phyloP scores from a whole-genome alignment of 139 green algal genomes.

The Chlamydomonas asymmetrica region DNA sequence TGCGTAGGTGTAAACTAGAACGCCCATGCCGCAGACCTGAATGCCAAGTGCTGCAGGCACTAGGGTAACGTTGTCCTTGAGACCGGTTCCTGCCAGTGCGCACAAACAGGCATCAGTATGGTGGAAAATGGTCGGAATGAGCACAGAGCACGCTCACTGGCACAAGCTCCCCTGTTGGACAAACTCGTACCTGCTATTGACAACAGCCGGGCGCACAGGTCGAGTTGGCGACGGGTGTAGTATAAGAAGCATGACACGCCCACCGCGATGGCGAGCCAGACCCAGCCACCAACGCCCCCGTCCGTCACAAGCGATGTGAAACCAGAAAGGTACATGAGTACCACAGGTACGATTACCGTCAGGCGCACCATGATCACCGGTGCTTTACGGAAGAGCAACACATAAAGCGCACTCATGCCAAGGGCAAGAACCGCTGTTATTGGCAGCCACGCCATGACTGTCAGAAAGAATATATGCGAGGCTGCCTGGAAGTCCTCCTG shows the following conservation, averaged over 20 bases:
- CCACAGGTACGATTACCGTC: not conserved
- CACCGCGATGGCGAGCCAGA: constrained; percentile 3
- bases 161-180: too few species aligned
- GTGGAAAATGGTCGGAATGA: too few species aligned
- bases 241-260: constrained; percentile 12
- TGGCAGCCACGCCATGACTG: constrained; percentile 7
- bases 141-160: too few species aligned
- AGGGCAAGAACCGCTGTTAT: constrained; percentile 12
- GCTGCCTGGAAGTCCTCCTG: not conserved
- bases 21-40: too few species aligned
- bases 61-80: too few species aligned
- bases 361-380: constrained; percentile 3
- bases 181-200: constrained; percentile 8
- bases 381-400: constrained; percentile 18
- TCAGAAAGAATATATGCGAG: not conserved
- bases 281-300: constrained; percentile 1
- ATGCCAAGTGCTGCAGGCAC: too few species aligned
- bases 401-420: not conserved
- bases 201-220: constrained; percentile 16
- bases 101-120: too few species aligned
- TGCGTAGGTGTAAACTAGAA: too few species aligned
- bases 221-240: constrained; percentile 16
- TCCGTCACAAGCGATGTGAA: constrained; percentile 4
- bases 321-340: not conserved
- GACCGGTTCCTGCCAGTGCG: too few species aligned